Evolutionary conservation across 805 yeast species (phyloP).

Genomic region (Cyberlindnera japonica): DNA sequence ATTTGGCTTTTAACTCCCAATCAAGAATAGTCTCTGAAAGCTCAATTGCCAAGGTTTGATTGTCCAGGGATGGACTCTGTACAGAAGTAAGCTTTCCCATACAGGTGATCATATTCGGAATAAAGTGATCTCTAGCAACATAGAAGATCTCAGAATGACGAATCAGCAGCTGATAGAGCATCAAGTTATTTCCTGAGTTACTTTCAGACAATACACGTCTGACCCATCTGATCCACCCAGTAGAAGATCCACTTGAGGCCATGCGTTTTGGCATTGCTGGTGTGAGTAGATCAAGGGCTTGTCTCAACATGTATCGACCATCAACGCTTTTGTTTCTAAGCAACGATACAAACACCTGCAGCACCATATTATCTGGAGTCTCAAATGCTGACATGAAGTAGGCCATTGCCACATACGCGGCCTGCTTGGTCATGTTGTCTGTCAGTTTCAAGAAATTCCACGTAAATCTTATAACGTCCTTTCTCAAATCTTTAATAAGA

Average conservation of each 20-base stretch:
- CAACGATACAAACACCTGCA: conserved; percentile 88
- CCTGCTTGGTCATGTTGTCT: conserved; percentile 84
- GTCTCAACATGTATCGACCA: conserved; percentile 75
- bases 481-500: conserved; percentile 56
- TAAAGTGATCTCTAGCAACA: conserved; percentile 82
- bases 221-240: conserved; percentile 90
- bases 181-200: conserved; percentile 78
- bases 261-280: conserved; percentile 77
- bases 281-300: conserved; percentile 83
- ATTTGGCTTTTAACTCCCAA: conserved; percentile 68
- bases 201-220: conserved; percentile 89
- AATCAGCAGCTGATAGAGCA: conserved; percentile 84
- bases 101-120: conserved; percentile 83
- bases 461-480: conserved; percentile 86
- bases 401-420: conserved; percentile 86
- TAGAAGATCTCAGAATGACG: conserved; percentile 82
- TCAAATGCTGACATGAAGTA: conserved; percentile 84
- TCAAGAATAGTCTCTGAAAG: conserved; percentile 77
- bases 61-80: conserved; percentile 74
- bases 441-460: conserved; percentile 92
- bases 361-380: conserved; percentile 82
- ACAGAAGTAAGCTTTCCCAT: conserved; percentile 85
- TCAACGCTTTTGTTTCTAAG: conserved; percentile 83
- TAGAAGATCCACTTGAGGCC: conserved; percentile 43
- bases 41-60: conserved; percentile 83